Base-by-base conservation (phyloP, 2,329 filamentous ascomycete genomes). In the Helicocarpus griseus region DNA sequence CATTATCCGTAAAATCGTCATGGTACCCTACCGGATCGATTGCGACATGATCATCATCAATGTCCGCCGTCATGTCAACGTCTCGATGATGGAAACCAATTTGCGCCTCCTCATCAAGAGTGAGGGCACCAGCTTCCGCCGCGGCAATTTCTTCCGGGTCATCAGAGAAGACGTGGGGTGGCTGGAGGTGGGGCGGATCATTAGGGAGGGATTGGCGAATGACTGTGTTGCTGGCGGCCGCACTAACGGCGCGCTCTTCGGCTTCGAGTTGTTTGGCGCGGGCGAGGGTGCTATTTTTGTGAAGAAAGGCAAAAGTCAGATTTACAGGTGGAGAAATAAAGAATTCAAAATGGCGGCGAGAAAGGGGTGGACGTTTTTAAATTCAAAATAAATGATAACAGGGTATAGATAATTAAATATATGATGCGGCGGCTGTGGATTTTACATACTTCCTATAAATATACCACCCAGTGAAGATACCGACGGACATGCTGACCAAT, bases 401-500 rank as follows among this genome's bases (percentile, higher is more conserved):
- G 17, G 41, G 2, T 24, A 19, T 11, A 31, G 28, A n/a, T 7
- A 31, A 45, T 21, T 45, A 45, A 26, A 31, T 13, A 31, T 31
- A 31, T 45, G 41, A 14, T 11, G 14, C 26, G 29, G 35, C 28
- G 3, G 35, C 22, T 21, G 22, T 22, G 19, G 35, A 21, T 19
- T 49, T 40, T 29, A 39, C 69, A 60, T 54, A 80, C 79, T 63
- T 77, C 60, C 78, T 78, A 72, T 95, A 98, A 65, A 98, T 94
- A 69, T 94, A 76, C 69, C 82, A 86, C 14, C 89, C 91, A 2
- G 93, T 89, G 24, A 74, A 77, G 21, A 85, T 72, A 43, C 93
- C 93, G 11, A 95, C 73, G 21, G 80, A 62, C 47, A 80, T 79
- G 26, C 88, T 86, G 53, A 90, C 68, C 13, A 81, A 64, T 68